Evolutionary conservation across 2,329 filamentous ascomycete genomes (phyloP), one percentile per base, ranked within the genome.

Genomic region (Aspergillus sp.): DNA sequence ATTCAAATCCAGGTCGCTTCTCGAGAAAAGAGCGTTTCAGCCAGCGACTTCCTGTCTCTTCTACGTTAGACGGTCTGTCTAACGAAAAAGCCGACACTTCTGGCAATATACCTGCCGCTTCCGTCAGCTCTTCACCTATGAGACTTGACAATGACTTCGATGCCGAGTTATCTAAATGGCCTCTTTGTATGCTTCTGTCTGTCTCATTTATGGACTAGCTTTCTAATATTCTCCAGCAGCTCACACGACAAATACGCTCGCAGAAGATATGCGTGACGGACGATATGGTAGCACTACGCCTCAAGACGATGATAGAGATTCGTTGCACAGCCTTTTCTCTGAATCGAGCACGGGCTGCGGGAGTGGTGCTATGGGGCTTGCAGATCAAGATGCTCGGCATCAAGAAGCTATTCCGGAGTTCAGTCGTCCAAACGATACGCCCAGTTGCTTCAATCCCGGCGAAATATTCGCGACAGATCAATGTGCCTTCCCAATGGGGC

Each of bases 21-120:
- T 26, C 24, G 10, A 26, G 24, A 26, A 26, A 13, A 13, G 24
- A 26, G 24, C 24, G 24, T 26, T 26, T 26, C 24, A 26, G 24
- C 19, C 19, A 10, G 19, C 19, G 10, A 22, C 19, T 22, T 10
- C 19, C 19, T 22, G 19, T 22, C 19, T 22, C 19, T 22, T 22
- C 19, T 22, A 22, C 5, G 6, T 22, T 22, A 22, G 10, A 22
- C 19, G 10, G 19, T n/a, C n/a, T n/a, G n/a, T n/a, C n/a, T n/a
- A n/a, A n/a, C 19, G 10, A 10, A 22, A 22, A 22, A 10, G 19
- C 10, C 19, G 5, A 22, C 10, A 5, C 10, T 6, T 22, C 19
- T 10, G 10, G 10, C 19, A 10, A 22, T 22, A 22, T 22, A 22
- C 19, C 19, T 10, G 19, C 19, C 6, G 19, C 19, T 22, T 22